phyloP scores from a whole-genome alignment of 2,329 filamentous ascomycete genomes.

The Calonectria pseudoturangicola region DNA sequence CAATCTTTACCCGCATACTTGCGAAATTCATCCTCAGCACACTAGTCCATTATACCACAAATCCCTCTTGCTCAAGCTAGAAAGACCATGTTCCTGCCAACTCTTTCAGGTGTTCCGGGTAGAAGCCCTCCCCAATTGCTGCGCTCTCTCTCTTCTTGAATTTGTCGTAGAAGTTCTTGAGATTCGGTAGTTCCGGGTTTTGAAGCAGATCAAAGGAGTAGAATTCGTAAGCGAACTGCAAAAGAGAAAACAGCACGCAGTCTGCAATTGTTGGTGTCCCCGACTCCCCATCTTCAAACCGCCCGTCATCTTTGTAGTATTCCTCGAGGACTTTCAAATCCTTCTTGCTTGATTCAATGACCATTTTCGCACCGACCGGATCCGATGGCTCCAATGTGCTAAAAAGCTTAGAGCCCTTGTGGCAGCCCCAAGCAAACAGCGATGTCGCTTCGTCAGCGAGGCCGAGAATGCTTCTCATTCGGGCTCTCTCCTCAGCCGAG shows the following conservation, averaged over 20 bases:
- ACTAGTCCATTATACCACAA: neutral
- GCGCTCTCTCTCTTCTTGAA: constrained; percentile 41
- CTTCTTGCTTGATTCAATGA: constrained; percentile 38
- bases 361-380: constrained; percentile 7
- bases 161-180: constrained; percentile 38
- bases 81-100: constrained; percentile 46
- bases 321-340: constrained; percentile 32
- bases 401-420: constrained; percentile 43
- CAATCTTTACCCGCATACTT: neutral
- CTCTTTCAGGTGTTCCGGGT: constrained; percentile 31
- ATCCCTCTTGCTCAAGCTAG: constrained; percentile 47
- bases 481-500: constrained; percentile 34
- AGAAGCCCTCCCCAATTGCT: constrained; percentile 34
- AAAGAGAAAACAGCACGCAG: constrained; percentile 43
- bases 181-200: constrained; percentile 23
- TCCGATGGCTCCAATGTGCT: constrained; percentile 21
- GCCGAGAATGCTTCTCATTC: constrained; percentile 36
- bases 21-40: no score
- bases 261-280: constrained; percentile 36
- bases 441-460: constrained; percentile 44
- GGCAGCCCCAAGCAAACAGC: constrained; percentile 44
- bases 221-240: constrained; percentile 45
- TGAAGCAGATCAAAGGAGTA: constrained; percentile 35
- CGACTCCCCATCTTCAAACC: neutral
- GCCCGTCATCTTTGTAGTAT: constrained; percentile 38